Conservation (phyloP, 2,329 filamentous ascomycete genomes). For the Trichoderma sp. region DNA sequence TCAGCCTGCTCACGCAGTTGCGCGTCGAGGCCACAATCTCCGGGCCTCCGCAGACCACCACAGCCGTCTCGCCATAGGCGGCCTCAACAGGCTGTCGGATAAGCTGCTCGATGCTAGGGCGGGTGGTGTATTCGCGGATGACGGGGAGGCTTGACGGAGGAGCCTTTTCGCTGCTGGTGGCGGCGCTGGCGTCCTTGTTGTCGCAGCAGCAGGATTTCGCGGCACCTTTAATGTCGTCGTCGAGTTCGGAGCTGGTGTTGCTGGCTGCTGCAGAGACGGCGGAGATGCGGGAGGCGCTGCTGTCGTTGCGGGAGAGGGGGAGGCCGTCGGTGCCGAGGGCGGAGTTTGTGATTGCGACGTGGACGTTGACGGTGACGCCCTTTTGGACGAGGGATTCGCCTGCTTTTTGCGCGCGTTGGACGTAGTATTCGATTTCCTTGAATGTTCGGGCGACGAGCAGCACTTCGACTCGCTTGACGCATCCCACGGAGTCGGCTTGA, state of each 20-base stretch:
- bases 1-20: conserved; percentile 54
- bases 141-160: background rate
- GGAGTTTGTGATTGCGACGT: conserved; percentile 51
- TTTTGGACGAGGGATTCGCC: conserved; percentile 39
- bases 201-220: conserved; percentile 27
- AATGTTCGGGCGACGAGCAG: conserved; percentile 50
- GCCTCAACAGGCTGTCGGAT: conserved; percentile 55
- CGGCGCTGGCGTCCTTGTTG: background rate
- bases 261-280: background rate
- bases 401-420: conserved; percentile 46
- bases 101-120: conserved; percentile 51
- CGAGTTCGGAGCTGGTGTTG: background rate
- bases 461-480: conserved; percentile 53
- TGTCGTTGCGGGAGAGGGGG: conserved; percentile 4
- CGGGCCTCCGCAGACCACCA: conserved; percentile 58
- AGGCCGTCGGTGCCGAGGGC: background rate
- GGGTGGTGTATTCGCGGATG: conserved; percentile 43
- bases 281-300: background rate
- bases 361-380: conserved; percentile 50
- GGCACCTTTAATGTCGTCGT: conserved; percentile 9
- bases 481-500: conserved; percentile 40
- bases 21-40: conserved; percentile 52
- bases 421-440: conserved; percentile 56
- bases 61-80: conserved; percentile 58
- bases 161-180: background rate